Percentiles rank a stretch among this genome's conserved stretches.
phyloP scores from a whole-genome alignment of 2,329 filamentous ascomycete species.

The Xylariales sp. region DNA sequence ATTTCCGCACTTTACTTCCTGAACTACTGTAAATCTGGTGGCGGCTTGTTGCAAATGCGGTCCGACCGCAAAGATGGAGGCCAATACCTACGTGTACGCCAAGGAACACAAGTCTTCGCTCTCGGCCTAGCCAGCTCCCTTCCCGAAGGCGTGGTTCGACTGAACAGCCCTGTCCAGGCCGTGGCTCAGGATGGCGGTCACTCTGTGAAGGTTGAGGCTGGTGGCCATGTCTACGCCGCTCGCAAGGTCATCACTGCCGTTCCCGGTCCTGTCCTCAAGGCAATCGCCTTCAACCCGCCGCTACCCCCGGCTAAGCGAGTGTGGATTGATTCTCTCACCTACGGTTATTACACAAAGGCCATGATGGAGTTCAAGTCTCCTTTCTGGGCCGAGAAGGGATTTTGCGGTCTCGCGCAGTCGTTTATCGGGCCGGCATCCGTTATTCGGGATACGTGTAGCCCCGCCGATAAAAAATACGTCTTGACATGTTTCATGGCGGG shows the following conservation, averaged over 20 bases:
- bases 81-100: slow-evolving; percentile 61
- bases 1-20: slow-evolving; percentile 65
- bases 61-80: slow-evolving; percentile 61
- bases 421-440: slow-evolving; percentile 60
- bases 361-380: slow-evolving; percentile 57
- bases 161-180: slow-evolving; percentile 49
- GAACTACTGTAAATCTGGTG: slow-evolving; percentile 64
- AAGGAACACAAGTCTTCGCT: slow-evolving; percentile 59
- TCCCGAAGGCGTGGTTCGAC: slow-evolving; percentile 43
- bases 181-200: slow-evolving; percentile 46
- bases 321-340: slow-evolving; percentile 50
- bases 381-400: slow-evolving; percentile 54
- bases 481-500: slow-evolving; percentile 58
- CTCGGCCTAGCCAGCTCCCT: slow-evolving; percentile 52
- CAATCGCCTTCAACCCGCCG: slow-evolving; percentile 60
- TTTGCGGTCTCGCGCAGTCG: slow-evolving; percentile 59
- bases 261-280: slow-evolving; percentile 58
- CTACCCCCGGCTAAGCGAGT: slow-evolving; percentile 57
- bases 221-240: slow-evolving; percentile 38
- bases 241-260: slow-evolving; percentile 60
- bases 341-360: slow-evolving; percentile 64
- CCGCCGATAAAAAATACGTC: slow-evolving; percentile 46
- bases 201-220: slow-evolving; percentile 36
- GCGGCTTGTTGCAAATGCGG: slow-evolving; percentile 63
- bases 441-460: slow-evolving; percentile 56